Percentiles rank a stretch among this genome's conserved stretches.
Evolutionary conservation across 78 protist genomes (phyloP).

Genomic region (Pigoraptor vietnamica): DNA sequence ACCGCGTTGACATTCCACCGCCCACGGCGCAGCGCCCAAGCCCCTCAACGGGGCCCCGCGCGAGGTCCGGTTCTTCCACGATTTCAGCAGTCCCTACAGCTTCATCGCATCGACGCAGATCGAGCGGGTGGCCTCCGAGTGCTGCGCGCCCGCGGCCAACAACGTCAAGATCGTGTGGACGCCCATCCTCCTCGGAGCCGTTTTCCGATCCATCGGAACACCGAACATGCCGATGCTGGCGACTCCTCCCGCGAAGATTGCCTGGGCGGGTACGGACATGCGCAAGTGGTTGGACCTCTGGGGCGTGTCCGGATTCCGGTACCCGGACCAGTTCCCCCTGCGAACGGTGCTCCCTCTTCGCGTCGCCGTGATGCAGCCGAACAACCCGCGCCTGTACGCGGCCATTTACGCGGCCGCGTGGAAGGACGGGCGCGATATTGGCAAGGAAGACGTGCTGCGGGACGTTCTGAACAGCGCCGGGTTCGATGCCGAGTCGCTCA

Average conservation of each 20-base stretch:
- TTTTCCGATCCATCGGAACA: background rate
- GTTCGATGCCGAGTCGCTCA: background rate
- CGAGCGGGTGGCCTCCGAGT: background rate
- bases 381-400: background rate
- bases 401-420: constrained; percentile 2
- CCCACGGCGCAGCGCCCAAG: background rate
- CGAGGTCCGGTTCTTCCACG: background rate
- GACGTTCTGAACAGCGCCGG: background rate
- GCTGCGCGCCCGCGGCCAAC: background rate
- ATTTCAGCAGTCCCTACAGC: background rate
- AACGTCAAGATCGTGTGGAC: background rate
- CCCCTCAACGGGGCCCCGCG: background rate
- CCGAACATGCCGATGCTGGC: constrained; percentile 2
- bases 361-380: background rate
- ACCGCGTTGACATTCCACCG: no score
- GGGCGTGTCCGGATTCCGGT: background rate
- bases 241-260: background rate
- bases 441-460: background rate
- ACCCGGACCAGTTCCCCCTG: background rate
- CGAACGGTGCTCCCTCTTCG: background rate
- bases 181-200: constrained; percentile 10
- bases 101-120: background rate
- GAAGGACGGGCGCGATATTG: background rate
- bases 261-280: background rate
- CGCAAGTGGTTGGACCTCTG: background rate